phyloP scores from a whole-genome alignment of 148 eudicot genomes.

The Fagopyrum tataricum region DNA sequence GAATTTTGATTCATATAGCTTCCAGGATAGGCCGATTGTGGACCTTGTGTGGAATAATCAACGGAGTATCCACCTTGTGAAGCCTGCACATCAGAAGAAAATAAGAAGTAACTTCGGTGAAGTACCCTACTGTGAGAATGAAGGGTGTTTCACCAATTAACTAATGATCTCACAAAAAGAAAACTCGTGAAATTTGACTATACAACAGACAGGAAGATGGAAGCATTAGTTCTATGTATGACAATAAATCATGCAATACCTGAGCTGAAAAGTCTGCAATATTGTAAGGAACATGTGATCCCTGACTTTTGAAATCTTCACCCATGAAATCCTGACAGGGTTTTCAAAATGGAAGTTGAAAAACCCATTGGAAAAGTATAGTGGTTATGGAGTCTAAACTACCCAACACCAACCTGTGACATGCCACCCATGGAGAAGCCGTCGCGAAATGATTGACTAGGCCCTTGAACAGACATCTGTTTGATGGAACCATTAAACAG shows the following conservation, averaged over 20 bases:
- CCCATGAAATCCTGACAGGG: constrained; percentile 78
- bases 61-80: constrained; percentile 89
- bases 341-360: background rate
- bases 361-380: background rate
- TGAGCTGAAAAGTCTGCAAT: constrained; percentile 89
- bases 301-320: constrained; percentile 98
- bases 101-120: background rate
- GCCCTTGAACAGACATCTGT: constrained; percentile 67
- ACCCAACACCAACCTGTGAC: constrained; percentile 64
- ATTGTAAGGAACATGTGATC: constrained; percentile 94
- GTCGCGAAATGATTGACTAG: constrained; percentile 75
- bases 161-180: no score
- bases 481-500: constrained; percentile 3
- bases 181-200: no score
- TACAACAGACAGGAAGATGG: no score
- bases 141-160: no score
- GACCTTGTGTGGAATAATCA: constrained; percentile 82
- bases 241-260: constrained; percentile 30
- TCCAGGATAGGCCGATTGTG: constrained; percentile 76
- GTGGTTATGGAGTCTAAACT: background rate
- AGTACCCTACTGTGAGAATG: no score
- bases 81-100: constrained; percentile 41
- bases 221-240: no score
- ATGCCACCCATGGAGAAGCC: constrained; percentile 90
- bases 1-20: constrained; percentile 87